Evolutionary conservation across 1,139 yeast species (phyloP), one percentile per base, ranked within the genome.

Genomic region (Yamadazyma triangularis): DNA sequence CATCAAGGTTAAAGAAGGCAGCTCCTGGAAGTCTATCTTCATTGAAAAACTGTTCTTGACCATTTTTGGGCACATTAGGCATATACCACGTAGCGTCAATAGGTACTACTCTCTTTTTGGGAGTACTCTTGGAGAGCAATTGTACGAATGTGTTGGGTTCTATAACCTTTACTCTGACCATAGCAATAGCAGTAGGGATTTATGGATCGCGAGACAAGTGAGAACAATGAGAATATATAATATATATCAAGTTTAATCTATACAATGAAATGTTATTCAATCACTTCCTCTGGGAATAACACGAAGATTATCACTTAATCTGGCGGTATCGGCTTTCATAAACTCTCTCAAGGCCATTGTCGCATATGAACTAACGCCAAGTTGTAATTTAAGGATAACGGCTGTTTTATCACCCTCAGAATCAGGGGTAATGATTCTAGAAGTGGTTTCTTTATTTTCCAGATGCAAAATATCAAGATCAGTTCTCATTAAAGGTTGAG

Each of bases 261-360:
- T n/a, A n/a, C n/a, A n/a, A n/a, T n/a, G n/a, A n/a, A n/a, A n/a
- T n/a, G n/a, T n/a, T n/a, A n/a, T n/a, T n/a, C n/a, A n/a, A n/a
- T n/a, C 26, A 14, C n/a, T 15, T 24, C 15, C 16, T 26, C 23
- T 20, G 7, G 32, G 36, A 6, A 11, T 27, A 10, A 44, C 52
- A 25, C 37, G 44, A 22, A 50, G 32, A 29, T 30, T 42, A 8
- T 47, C 54, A 25, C 66, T 50, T 32, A 62, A 55, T 27, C 88
- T 75, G 24, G 87, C 72, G 3, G 94, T 83, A 40, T 86, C 95
- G 15, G 78, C 66, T 53, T 82, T 83, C 94, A 86, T 83, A 33
- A 83, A 76, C 53, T 91, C 98, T 48, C 98, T 73, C 33, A 93
- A 63, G 0, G 96, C 95, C 98, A 93, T 93, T 0, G 99, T 93